These are phyloP conservation scores for Colletotrichum musae DNA, from an alignment of 2,329 filamentous ascomycete genomes.

Conservation along the genomic window DNA sequence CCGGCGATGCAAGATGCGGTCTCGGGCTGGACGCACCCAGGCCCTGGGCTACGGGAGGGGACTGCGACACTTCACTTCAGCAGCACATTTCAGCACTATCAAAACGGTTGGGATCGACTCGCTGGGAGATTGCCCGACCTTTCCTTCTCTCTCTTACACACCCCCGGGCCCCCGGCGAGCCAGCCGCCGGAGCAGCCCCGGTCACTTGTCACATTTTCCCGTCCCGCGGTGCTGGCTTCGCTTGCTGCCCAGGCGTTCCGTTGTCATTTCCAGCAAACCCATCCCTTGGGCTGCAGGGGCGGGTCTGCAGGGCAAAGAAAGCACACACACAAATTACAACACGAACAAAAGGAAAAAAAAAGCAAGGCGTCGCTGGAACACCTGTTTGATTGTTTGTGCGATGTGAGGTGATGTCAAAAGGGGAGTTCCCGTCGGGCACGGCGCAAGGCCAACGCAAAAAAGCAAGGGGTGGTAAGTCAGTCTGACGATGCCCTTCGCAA, in stretches of 20 bases:
- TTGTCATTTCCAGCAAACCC: neutral
- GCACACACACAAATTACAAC: no score
- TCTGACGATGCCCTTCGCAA: constrained; percentile 15
- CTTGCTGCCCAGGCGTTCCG: constrained; percentile 5
- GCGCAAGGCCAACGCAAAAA: neutral
- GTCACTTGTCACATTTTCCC: constrained; percentile 22
- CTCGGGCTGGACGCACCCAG: constrained; percentile 14
- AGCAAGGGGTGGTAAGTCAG: constrained; percentile 5
- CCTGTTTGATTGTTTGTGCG: neutral
- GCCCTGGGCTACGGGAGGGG: constrained; percentile 13
- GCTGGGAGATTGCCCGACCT: constrained; percentile 27
- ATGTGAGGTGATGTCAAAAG: constrained; percentile 1
- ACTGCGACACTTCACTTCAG: no score
- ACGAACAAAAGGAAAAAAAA: neutral
- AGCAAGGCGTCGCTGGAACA: neutral
- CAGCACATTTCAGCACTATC: neutral
- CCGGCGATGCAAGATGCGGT: constrained; percentile 18
- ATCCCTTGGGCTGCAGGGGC: constrained; percentile 19
- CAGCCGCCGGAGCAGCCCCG: constrained; percentile 10
- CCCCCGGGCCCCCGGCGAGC: no score
- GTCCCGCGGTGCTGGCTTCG: no score
- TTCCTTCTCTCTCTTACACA: no score
- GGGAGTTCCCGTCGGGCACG: neutral
- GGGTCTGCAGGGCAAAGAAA: neutral
- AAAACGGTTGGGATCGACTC: constrained; percentile 17